phyloP scores from a whole-genome alignment of 768 basidiomycete species.

The Cyathus striatus region DNA sequence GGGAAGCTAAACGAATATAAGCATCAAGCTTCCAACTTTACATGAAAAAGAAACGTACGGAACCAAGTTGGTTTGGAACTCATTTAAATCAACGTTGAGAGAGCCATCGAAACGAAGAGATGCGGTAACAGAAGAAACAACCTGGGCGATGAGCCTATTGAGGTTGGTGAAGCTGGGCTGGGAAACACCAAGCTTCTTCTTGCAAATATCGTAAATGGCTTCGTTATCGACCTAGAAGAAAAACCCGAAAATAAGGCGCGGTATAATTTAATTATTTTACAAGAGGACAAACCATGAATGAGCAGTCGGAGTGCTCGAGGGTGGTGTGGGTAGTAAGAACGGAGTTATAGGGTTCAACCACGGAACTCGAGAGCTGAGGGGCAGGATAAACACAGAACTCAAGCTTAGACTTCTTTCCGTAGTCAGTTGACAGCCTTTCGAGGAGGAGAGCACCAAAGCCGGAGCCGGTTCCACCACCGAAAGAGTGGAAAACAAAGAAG shows the following conservation, averaged over 20 bases:
- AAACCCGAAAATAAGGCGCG: too few relatives aligned
- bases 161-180: constrained; percentile 91
- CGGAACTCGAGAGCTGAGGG: constrained; percentile 87
- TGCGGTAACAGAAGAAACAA: constrained; percentile 96
- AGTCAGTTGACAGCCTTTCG: constrained; percentile 93
- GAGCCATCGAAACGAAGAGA: constrained; percentile 97
- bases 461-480: constrained; percentile 98
- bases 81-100: constrained; percentile 94
- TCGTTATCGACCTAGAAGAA: constrained; percentile 69
- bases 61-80: constrained; percentile 98
- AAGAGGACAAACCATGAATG: constrained; percentile 77
- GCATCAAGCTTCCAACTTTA: too few relatives aligned
- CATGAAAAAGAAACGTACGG: constrained; percentile 60
- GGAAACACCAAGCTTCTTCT: constrained; percentile 81
- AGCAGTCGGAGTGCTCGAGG: constrained; percentile 97
- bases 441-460: constrained; percentile 96
- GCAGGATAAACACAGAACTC: constrained; percentile 98
- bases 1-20: constrained; percentile 93
- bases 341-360: constrained; percentile 98
- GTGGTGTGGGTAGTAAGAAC: constrained; percentile 97
- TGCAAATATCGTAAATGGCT: constrained; percentile 99
- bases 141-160: constrained; percentile 96
- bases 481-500: constrained; percentile 99
- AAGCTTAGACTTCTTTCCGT: constrained; percentile 98
- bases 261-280: too few relatives aligned